phyloP scores from a whole-genome alignment of 129 eudicot species.

The Arctium lappa region DNA sequence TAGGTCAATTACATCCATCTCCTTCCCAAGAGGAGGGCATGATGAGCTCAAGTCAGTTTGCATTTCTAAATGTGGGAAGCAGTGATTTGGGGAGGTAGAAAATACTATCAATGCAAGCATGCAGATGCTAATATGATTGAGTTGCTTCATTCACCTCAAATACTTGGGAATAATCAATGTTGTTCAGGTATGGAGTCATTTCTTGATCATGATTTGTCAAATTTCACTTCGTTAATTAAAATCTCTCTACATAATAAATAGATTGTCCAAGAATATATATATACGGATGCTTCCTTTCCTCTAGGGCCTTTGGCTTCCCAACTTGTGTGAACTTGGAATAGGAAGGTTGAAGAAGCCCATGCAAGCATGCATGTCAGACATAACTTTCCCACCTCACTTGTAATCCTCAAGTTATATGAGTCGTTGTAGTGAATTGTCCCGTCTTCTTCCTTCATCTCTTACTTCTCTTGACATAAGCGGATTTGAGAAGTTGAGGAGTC shows the following conservation, averaged over 20 bases:
- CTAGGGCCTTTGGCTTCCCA: background rate
- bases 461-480: background rate
- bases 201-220: background rate
- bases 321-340: background rate
- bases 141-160: background rate
- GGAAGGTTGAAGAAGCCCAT: background rate
- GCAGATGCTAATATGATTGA: background rate
- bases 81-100: no score
- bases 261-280: background rate
- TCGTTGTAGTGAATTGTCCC: background rate
- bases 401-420: background rate
- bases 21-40: no score
- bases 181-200: background rate
- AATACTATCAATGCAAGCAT: no score
- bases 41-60: no score
- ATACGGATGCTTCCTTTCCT: background rate
- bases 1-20: no score
- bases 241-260: no score
- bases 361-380: background rate
- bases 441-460: background rate
- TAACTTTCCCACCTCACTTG: background rate
- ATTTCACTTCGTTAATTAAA: background rate
- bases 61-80: no score
- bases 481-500: background rate
- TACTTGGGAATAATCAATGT: background rate